A percentile compares a stretch with the other conserved stretches of the same genome.
phyloP scores from a whole-genome alignment of 2,329 filamentous ascomycete genomes.

The Anthostomella pinea region DNA sequence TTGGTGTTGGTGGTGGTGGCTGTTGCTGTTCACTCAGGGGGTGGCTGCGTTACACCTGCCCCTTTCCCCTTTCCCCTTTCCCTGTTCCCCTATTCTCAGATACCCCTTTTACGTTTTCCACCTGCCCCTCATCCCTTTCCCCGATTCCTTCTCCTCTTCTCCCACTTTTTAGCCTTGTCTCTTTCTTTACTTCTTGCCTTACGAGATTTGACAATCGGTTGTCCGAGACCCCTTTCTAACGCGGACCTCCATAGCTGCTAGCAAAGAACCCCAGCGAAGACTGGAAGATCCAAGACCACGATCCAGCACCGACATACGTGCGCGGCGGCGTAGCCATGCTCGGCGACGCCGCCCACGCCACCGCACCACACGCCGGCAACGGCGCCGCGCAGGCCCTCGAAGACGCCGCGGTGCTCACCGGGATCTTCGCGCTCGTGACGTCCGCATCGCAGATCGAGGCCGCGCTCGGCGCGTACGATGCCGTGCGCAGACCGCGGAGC shows the following conservation, averaged over 20 bases:
- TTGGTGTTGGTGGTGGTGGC: too few species aligned
- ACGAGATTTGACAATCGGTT: too few species aligned
- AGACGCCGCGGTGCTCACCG: slow-evolving; percentile 11
- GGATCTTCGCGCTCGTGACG: slow-evolving; percentile 5
- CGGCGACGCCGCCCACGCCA: slow-evolving; percentile 16
- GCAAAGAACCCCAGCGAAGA: slow-evolving; percentile 6
- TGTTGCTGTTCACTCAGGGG: too few species aligned
- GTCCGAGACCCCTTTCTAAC: neutral
- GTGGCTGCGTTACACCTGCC: neutral
- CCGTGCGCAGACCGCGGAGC: slow-evolving; percentile 10
- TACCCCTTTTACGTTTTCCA: neutral
- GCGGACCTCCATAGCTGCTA: slow-evolving; percentile 4
- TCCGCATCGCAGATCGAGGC: slow-evolving; percentile 2
- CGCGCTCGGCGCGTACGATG: slow-evolving; percentile 9
- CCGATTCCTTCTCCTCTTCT: neutral
- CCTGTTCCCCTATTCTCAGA: neutral
- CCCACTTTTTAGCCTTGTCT: too few species aligned
- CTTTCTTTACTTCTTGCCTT: too few species aligned
- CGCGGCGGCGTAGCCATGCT: slow-evolving; percentile 12
- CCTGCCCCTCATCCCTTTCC: neutral
- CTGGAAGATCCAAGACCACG: slow-evolving; percentile 17
- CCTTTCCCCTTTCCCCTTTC: neutral
- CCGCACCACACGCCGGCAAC: slow-evolving; percentile 14
- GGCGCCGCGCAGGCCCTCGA: slow-evolving; percentile 18
- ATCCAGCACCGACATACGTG: slow-evolving; percentile 12